Conservation (phyloP, 139 green algal genomes). For the Chlorella sp. region DNA sequence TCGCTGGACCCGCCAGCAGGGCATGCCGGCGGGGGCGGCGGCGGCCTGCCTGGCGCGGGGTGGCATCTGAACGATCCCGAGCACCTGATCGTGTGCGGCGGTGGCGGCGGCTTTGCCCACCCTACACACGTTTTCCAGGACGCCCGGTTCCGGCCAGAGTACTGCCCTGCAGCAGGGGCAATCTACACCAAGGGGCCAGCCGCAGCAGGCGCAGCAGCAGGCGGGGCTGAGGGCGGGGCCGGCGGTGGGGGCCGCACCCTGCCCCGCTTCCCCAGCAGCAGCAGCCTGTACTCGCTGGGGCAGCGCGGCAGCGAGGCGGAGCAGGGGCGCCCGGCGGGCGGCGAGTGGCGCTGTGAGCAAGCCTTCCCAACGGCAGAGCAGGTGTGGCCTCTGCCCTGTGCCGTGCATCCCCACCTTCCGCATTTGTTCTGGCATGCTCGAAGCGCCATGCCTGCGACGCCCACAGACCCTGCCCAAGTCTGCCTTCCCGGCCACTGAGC, state of each 20-base stretch:
- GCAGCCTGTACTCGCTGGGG: slow-evolving; percentile 30
- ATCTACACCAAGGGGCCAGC: slow-evolving; percentile 31
- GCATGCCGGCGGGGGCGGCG: background rate
- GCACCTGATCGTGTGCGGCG: slow-evolving; percentile 84
- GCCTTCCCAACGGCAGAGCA: slow-evolving; percentile 65
- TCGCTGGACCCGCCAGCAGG: background rate
- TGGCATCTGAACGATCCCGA: slow-evolving; percentile 72
- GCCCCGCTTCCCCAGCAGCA: slow-evolving; percentile 25
- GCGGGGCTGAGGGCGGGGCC: background rate
- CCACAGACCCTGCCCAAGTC: too few relatives aligned
- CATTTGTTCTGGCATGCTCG: too few relatives aligned
- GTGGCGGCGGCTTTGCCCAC: slow-evolving; percentile 88
- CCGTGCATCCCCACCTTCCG: background rate
- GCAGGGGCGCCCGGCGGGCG: slow-evolving; percentile 21
- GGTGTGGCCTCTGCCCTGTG: background rate
- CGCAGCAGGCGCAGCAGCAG: background rate
- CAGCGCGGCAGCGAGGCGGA: background rate
- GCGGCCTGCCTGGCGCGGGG: slow-evolving; percentile 35
- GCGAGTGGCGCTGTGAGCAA: slow-evolving; percentile 75
- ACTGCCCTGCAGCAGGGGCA: slow-evolving; percentile 64
- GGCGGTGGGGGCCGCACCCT: background rate
- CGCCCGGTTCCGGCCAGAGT: slow-evolving; percentile 60
- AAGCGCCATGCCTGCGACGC: too few relatives aligned
- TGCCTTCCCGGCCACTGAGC: too few relatives aligned
- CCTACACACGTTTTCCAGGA: slow-evolving; percentile 88